Base-by-base conservation (phyloP, 805 yeast genomes). In the Nakazawaea wickerhamii region DNA sequence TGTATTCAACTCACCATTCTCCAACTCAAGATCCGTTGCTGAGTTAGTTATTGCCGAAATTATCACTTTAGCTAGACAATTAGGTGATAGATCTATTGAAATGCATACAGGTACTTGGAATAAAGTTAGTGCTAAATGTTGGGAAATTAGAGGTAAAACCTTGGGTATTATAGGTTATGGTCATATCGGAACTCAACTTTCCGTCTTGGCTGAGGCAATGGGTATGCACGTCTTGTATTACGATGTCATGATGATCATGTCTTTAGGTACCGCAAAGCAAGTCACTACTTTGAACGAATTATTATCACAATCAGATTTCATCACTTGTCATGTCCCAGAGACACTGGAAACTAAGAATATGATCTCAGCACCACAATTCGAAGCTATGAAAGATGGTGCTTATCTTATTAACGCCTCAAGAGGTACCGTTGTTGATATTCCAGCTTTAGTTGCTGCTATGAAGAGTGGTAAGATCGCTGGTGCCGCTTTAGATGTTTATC, bases 71-170 rank as follows among this genome's bases (percentile, higher is more conserved):
- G 95, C 99, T 22, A 84, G 99, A 72, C 99, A 93, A 71, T 67
- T 91, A 49, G 96, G 97, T 58, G 99, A 93, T 66, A 82, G 99
- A 68, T 87, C 96, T 27, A 83, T 84, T 52, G 99, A 93, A 72
- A 63, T 93, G 72, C 99, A 91, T 72, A 77, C 91, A 43, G 97
- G 97, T 51, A 81, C 91, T 49, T 93, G 99, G 99, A 93, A 93
- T 73, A 93, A 93, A 71, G 97, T 91, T 55, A 73, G 85, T 57
- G 75, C 87, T 52, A 89, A 78, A 65, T 93, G 99, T 71, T 93
- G 98, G 98, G 99, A 93, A 70, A 90, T 93, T 54, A 85, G 99
- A 71, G 99, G 99, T 53, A 93, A 93, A 68, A 91, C 99, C 38
- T 74, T 93, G 55, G 99, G 99, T 48, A 93, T 93, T 58, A 75